Base-by-base conservation (phyloP, 306 rosid genomes). In the Quercus berberidifolia region DNA sequence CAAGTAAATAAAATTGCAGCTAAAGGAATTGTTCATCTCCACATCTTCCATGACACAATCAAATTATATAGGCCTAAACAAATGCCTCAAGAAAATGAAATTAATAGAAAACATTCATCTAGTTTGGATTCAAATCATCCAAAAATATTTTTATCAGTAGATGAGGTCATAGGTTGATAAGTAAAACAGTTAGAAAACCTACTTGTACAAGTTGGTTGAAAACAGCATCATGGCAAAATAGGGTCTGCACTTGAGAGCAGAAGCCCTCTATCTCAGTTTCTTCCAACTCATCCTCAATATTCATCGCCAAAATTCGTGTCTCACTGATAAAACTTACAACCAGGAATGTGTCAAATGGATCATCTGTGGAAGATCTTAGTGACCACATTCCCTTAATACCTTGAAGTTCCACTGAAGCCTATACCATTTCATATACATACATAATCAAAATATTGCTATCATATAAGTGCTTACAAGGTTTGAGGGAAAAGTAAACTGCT, bases 301-400 rank as follows among this genome's bases (percentile, higher is more conserved):
- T 93, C 99, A 96, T 93, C 71, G 97, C 99, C 75, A 96, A 92
- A 80, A 96, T 93, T 80, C 99, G 87, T 25, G 99, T 96, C 84
- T 96, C 99, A 63, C 94, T 91, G 83, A 96, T 96, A 76, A 93
- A 96, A 83, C 98, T 96, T 35, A 96, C 99, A 84, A 96, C 96
- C 71, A 96, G 83, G 81, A 96, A 96, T 55, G 94, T 91, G 82
- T 96, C 99, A 77, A 88, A 91, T 18, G 93, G 94, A 81, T 96
- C 99, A 76, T 96, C 98, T 64, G 98, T 93, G 17, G 98, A 96
- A 70, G 96, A 91, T 83, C 97, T 88, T 63, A 96, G 79, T 5
- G 98, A 96, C 99, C 99, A 96, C 98, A 96, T 96, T 83, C 99
- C 99, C 77, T 90, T 96, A 80, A 96, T 96, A 85, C 98, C 99